Evolutionary conservation across 2,329 filamentous ascomycete genomes (phyloP), one percentile per base, ranked within the genome.

Genomic region (Fonsecaea multimorphosa): DNA sequence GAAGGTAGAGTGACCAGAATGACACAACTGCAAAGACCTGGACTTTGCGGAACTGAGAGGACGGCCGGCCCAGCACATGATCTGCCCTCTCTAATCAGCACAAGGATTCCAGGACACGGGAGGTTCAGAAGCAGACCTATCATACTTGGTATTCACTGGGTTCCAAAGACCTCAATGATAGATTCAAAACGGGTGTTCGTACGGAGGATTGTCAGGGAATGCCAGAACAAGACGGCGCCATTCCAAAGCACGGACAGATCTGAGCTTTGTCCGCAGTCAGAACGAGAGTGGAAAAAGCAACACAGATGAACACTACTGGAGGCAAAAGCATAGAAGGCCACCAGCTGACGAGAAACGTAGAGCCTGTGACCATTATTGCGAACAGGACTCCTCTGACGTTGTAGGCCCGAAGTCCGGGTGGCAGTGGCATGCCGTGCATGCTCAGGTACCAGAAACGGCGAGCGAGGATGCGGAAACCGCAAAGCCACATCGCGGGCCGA

Each of bases 11-110:
- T 4, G 91, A 90, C 95, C 95, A 99, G 75, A 98, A 95, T 0
- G 91, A 88, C 62, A 98, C 85, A 14, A 98, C 95, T 24, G 91
- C 89, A 71, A 98, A 86, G 72, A 99, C 93, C 78, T 98, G 94
- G 58, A 96, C 89, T 74, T 96, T 92, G 70, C 94, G 88, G 74
- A 96, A 97, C 81, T 94, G 91, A 74, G 91, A 88, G 67, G 93
- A 97, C 36, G 94, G 94, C 70, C 92, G 89, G 69, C 94, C 94
- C 56, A 98, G 84, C 64, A 97, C 90, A 83, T 98, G 94, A 79
- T 98, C 94, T 88, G 59, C 7, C 31, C 59, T 32, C 36, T 7
- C 14, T 16, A 31, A 60, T 65, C 56, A 71, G 65, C 67, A 5
- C 14, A 34, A 3, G 29, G 11, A 22, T 22, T 27, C 27, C 22